Evolutionary conservation across 129 eudicot species (phyloP).

Genomic region (Oenanthe sinensis): DNA sequence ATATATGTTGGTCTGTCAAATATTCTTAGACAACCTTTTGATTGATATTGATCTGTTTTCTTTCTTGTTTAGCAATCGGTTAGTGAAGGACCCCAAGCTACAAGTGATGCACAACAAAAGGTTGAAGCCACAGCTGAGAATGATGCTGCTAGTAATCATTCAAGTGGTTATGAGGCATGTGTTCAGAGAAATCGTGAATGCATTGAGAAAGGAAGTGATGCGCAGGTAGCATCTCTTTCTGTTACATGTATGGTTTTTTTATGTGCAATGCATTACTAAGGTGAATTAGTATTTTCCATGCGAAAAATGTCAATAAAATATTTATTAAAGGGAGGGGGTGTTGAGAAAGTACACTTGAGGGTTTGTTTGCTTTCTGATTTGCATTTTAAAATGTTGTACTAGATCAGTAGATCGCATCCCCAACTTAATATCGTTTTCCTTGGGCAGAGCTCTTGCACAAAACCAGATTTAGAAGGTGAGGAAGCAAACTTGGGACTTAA

Average conservation of each 20-base stretch:
- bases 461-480: conserved; percentile 69
- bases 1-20: neutral
- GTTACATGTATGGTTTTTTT: neutral
- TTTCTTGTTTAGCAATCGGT: conserved; percentile 33
- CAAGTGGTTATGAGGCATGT: conserved; percentile 72
- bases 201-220: conserved; percentile 91
- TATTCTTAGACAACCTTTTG: neutral
- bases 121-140: conserved; percentile 92
- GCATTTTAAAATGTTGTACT: conserved; percentile 5
- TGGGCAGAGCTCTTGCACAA: conserved; percentile 85
- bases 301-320: neutral
- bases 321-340: neutral
- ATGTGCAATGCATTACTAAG: neutral
- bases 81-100: conserved; percentile 39
- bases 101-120: conserved; percentile 53
- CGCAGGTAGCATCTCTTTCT: conserved; percentile 55
- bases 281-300: neutral
- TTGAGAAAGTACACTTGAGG: conserved; percentile 1
- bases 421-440: conserved; percentile 7
- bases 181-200: conserved; percentile 52
- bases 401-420: neutral
- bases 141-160: conserved; percentile 71
- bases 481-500: conserved; percentile 31
- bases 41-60: conserved; percentile 17
- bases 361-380: neutral